These are phyloP conservation scores for Neocallimastix lanati DNA, from an alignment of 192 early-diverging fungal species.

Conservation along the genomic window DNA sequence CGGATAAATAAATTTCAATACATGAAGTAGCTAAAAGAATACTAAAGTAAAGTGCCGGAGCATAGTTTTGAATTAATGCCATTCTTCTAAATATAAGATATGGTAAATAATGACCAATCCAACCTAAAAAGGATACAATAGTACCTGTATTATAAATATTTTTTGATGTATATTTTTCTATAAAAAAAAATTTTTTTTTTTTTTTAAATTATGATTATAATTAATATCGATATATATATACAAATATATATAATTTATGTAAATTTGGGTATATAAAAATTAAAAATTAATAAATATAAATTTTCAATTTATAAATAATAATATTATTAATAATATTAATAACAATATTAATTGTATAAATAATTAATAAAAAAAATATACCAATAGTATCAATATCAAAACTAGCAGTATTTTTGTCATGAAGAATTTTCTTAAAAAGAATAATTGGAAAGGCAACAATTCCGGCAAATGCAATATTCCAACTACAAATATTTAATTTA, in stretches of 20 bases:
- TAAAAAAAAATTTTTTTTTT: too few relatives aligned
- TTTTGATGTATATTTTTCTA: background rate
- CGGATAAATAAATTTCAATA: background rate
- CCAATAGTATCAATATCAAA: background rate
- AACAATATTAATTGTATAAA: too few relatives aligned
- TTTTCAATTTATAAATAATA: too few relatives aligned
- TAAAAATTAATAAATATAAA: too few relatives aligned
- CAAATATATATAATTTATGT: too few relatives aligned
- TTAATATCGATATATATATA: too few relatives aligned
- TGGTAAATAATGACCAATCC: background rate
- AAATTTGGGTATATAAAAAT: too few relatives aligned
- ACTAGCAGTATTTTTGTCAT: background rate
- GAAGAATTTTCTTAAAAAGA: background rate
- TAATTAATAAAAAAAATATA: background rate
- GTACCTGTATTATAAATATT: background rate
- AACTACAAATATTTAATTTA: background rate
- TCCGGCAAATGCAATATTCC: background rate
- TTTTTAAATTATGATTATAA: too few relatives aligned
- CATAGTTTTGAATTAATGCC: background rate
- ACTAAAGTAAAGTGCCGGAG: background rate
- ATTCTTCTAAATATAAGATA: background rate
- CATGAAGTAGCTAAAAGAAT: background rate
- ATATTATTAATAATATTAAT: too few relatives aligned
- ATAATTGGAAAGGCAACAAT: background rate
- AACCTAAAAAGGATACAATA: background rate